These are phyloP conservation scores for Yamadazyma olivae DNA, from an alignment of 805 yeast genomes.

Conservation along the genomic window DNA sequence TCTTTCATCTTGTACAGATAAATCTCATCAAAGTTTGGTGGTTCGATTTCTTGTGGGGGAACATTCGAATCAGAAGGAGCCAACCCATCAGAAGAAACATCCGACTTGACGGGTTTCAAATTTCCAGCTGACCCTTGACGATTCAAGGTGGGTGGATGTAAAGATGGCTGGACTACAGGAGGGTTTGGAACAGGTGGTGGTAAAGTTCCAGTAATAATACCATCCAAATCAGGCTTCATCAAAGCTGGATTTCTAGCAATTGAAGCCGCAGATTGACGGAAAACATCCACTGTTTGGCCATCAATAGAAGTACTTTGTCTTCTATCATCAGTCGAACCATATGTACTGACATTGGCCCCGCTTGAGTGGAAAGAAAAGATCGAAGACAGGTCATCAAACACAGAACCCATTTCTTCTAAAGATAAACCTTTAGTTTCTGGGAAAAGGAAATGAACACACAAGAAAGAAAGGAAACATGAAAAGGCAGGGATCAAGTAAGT, in stretches of 20 bases:
- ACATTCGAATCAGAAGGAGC: conserved; percentile 17
- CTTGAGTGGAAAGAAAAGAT: conserved; percentile 41
- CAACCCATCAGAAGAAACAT: conserved; percentile 17
- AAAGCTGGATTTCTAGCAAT: conserved; percentile 39
- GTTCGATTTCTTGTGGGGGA: conserved; percentile 32
- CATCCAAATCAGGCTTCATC: conserved; percentile 30
- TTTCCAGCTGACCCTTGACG: conserved; percentile 6
- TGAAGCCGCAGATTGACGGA: conserved; percentile 38
- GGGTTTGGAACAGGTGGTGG: conserved; percentile 15
- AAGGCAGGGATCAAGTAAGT: conserved; percentile 79
- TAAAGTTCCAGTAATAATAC: conserved; percentile 27
- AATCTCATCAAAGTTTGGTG: conserved; percentile 29
- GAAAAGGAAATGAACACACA: conserved; percentile 67
- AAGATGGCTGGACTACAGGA: background rate
- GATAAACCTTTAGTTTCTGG: conserved; percentile 91
- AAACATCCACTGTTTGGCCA: conserved; percentile 12
- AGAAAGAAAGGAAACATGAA: conserved; percentile 70
- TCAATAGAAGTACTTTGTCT: conserved; percentile 17
- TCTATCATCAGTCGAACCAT: conserved; percentile 17
- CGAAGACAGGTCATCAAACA: conserved; percentile 64
- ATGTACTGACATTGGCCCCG: conserved; percentile 9
- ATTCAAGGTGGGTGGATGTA: conserved; percentile 3
- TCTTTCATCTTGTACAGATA: conserved; percentile 21
- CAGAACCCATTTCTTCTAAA: conserved; percentile 87
- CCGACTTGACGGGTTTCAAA: conserved; percentile 21